A percentile compares a stretch with the other conserved stretches of the same genome.
Evolutionary conservation across 768 basidiomycete genomes (phyloP).

Genomic region (Neoboletus subvelutipes): DNA sequence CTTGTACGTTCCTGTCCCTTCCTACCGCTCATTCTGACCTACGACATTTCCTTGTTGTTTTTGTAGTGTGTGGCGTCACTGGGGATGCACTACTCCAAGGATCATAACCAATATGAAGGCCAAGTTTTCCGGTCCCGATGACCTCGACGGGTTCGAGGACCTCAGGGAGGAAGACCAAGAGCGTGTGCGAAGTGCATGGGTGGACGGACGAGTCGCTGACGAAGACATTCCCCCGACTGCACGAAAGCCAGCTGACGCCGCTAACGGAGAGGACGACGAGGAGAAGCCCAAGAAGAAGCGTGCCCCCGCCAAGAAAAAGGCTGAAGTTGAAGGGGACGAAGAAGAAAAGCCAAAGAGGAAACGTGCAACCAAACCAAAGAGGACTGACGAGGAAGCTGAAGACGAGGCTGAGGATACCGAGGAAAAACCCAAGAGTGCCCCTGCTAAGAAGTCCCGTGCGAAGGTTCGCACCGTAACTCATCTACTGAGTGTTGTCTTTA

Average conservation of each 20-base stretch:
- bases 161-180: slow-evolving; percentile 67
- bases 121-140: slow-evolving; percentile 53
- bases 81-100: slow-evolving; percentile 78
- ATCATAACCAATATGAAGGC: slow-evolving; percentile 73
- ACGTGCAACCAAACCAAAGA: slow-evolving; percentile 33
- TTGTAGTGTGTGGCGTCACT: slow-evolving; percentile 79
- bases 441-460: slow-evolving; percentile 35
- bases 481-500: slow-evolving; percentile 14
- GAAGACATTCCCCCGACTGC: slow-evolving; percentile 82
- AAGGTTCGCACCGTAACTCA: slow-evolving; percentile 32
- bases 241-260: slow-evolving; percentile 51
- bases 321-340: slow-evolving; percentile 34
- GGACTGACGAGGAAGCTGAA: slow-evolving; percentile 33
- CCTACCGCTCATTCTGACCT: background rate
- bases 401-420: slow-evolving; percentile 31
- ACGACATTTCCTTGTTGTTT: background rate
- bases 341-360: slow-evolving; percentile 39
- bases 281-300: slow-evolving; percentile 57
- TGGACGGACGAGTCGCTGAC: slow-evolving; percentile 73
- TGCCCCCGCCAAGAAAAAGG: slow-evolving; percentile 37
- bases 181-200: slow-evolving; percentile 69
- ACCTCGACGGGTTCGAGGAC: slow-evolving; percentile 85
- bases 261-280: slow-evolving; percentile 41
- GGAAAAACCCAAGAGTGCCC: slow-evolving; percentile 32
- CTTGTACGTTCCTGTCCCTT: slow-evolving; percentile 48